A percentile compares a stretch with the other conserved stretches of the same genome.
phyloP scores from a whole-genome alignment of 495 filamentous ascomycete genomes.

The Hyaloscypha finlandica region DNA sequence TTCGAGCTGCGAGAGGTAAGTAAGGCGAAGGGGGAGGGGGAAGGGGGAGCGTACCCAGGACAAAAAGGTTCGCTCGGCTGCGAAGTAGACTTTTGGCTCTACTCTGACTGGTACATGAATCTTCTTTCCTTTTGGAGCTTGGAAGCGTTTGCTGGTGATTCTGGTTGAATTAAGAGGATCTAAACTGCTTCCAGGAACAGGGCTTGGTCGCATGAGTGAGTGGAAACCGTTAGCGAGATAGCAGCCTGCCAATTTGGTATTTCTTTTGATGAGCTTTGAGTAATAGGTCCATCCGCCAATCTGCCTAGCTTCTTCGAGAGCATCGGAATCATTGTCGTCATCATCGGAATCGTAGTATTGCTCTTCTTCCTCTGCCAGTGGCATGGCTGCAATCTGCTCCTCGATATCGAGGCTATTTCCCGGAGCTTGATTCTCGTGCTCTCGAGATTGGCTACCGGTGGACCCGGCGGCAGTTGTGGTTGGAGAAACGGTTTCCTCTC shows the following conservation, averaged over 20 bases:
- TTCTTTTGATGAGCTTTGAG: constrained; percentile 53
- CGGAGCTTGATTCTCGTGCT: constrained; percentile 46
- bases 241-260: constrained; percentile 35
- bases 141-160: constrained; percentile 68
- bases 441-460: constrained; percentile 43
- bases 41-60: constrained; percentile 66
- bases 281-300: constrained; percentile 74
- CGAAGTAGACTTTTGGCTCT: constrained; percentile 97
- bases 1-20: constrained; percentile 63
- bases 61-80: constrained; percentile 92
- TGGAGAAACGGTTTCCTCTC: neutral
- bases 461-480: constrained; percentile 6
- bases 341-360: constrained; percentile 92
- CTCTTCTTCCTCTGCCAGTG: constrained; percentile 65
- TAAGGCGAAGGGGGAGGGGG: constrained; percentile 6
- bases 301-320: constrained; percentile 69
- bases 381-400: constrained; percentile 67
- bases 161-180: constrained; percentile 41
- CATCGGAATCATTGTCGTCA: constrained; percentile 66
- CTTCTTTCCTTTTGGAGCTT: constrained; percentile 84
- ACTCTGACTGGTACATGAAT: constrained; percentile 96
- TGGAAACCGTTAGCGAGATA: constrained; percentile 6
- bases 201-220: constrained; percentile 51
- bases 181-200: constrained; percentile 32
- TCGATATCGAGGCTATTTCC: constrained; percentile 69